Conservation (phyloP, 345 rosid genomes). For the Cardamine occulta region DNA sequence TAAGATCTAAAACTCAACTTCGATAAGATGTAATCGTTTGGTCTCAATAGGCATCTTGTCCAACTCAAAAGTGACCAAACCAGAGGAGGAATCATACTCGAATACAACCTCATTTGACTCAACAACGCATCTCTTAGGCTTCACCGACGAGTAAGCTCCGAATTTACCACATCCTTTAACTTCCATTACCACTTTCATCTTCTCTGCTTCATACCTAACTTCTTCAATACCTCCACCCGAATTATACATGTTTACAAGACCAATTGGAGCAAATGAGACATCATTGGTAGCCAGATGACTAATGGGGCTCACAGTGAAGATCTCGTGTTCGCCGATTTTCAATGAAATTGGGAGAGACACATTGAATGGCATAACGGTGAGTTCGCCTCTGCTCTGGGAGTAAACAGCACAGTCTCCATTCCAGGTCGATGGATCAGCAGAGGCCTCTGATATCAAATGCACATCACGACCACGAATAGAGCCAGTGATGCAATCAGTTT, state of each 20-base stretch:
- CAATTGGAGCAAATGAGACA: conserved; percentile 73
- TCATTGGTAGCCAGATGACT: conserved; percentile 54
- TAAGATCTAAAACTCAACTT: conserved; percentile 30
- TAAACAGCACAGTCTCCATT: conserved; percentile 67
- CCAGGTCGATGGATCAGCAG: conserved; percentile 61
- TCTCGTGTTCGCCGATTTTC: conserved; percentile 68
- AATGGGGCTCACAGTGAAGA: conserved; percentile 70
- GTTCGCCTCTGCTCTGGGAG: conserved; percentile 55
- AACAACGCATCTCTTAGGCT: conserved; percentile 69
- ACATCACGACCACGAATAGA: conserved; percentile 68
- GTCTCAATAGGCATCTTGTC: conserved; percentile 27
- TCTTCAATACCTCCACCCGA: conserved; percentile 85
- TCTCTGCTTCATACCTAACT: conserved; percentile 55
- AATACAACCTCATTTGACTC: conserved; percentile 56
- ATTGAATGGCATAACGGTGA: conserved; percentile 60
- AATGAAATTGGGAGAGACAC: conserved; percentile 76
- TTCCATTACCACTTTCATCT: conserved; percentile 52
- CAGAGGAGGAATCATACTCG: conserved; percentile 53
- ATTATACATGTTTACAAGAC: conserved; percentile 83
- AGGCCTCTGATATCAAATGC: conserved; percentile 76
- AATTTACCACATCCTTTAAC: conserved; percentile 82
- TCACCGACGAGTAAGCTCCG: conserved; percentile 71
- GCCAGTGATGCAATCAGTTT: conserved; percentile 57
- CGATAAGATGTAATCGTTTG: conserved; percentile 25
- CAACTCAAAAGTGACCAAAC: conserved; percentile 52